Evolutionary conservation across 2,329 filamentous ascomycete genomes (phyloP), one percentile per base, ranked within the genome.

Genomic region (Apiospora hydei): DNA sequence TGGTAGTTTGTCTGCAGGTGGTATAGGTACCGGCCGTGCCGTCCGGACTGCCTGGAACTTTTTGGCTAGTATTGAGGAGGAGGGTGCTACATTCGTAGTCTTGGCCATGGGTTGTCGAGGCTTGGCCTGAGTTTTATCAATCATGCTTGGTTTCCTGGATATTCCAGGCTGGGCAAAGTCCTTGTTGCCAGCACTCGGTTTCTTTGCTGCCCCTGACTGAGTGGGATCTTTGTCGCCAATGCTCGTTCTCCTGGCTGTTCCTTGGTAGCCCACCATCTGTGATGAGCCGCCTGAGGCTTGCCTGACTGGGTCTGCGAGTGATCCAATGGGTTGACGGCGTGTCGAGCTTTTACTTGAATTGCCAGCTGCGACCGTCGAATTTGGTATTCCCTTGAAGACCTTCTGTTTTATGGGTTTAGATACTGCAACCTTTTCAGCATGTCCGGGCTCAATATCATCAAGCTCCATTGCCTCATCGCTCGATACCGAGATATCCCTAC

Each of bases 181-280:
- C 41, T 41, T 64, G 34, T 11, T 18, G 18, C 57, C 4, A 3
- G n/a, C 21, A n/a, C 8, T 13, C 41, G 57, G 57, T 41, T 41
- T 64, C 34, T 18, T 64, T 11, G 57, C 18, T 41, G 18, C 57
- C 34, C 34, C 67, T 66, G 14, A 16, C 61, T 61, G 13, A 46
- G 34, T 18, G 41, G 18, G n/a, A 41, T 24, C 46, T 51, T 26
- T 64, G 11, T 69, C 47, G 3, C 44, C n/a, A 11, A n/a, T 21
- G 69, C 73, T 78, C 13, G 77, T 73, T 69, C 76, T 82, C 71
- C 80, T 78, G 21, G 80, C 81, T 66, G 82, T 82, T 38, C 82
- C 81, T 74, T 81, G 78, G 71, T 82, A 82, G 11, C 79, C 81
- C 14, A 80, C 80, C 47, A 75, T 72, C 3, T 77, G 77, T 61